A percentile compares a stretch with the other conserved stretches of the same genome.
Conservation (phyloP, 495 filamentous ascomycete species). For the Penicillium tannophilum region DNA sequence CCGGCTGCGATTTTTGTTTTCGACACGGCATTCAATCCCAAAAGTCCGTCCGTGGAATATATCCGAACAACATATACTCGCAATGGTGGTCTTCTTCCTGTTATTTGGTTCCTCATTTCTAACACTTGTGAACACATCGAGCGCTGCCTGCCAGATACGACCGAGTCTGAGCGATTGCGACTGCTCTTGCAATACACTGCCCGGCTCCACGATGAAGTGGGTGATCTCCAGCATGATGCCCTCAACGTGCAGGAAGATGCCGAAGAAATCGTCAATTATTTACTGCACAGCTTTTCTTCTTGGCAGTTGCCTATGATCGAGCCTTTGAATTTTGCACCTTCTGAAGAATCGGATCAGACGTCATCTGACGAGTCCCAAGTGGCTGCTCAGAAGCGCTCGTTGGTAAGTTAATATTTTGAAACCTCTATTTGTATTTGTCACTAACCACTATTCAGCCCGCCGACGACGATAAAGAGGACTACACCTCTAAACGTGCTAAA, state of each 20-base stretch:
- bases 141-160: slow-evolving; percentile 49
- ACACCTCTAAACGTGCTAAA: slow-evolving; percentile 36
- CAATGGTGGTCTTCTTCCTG: slow-evolving; percentile 44
- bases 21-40: slow-evolving; percentile 49
- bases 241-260: slow-evolving; percentile 47
- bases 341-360: not conserved
- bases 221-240: slow-evolving; percentile 51
- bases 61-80: slow-evolving; percentile 47
- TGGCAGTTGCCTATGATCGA: slow-evolving; percentile 51
- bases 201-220: slow-evolving; percentile 46
- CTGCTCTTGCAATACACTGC: slow-evolving; percentile 42
- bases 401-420: slow-evolving; percentile 32
- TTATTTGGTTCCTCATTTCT: slow-evolving; percentile 55
- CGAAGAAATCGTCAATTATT: slow-evolving; percentile 44
- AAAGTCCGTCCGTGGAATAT: slow-evolving; percentile 42
- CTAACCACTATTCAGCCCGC: slow-evolving; percentile 26
- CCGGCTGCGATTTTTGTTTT: slow-evolving; percentile 56
- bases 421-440: not conserved
- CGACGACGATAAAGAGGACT: slow-evolving; percentile 32
- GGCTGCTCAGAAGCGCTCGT: slow-evolving; percentile 34
- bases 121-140: slow-evolving; percentile 61
- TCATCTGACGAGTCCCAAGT: slow-evolving; percentile 19
- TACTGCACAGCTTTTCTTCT: slow-evolving; percentile 35
- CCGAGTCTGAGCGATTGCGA: slow-evolving; percentile 39
- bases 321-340: slow-evolving; percentile 34